Evolutionary conservation across 768 basidiomycete genomes (phyloP), one percentile per base, ranked within the genome.

Genomic region (Lanmaoa rubissima): DNA sequence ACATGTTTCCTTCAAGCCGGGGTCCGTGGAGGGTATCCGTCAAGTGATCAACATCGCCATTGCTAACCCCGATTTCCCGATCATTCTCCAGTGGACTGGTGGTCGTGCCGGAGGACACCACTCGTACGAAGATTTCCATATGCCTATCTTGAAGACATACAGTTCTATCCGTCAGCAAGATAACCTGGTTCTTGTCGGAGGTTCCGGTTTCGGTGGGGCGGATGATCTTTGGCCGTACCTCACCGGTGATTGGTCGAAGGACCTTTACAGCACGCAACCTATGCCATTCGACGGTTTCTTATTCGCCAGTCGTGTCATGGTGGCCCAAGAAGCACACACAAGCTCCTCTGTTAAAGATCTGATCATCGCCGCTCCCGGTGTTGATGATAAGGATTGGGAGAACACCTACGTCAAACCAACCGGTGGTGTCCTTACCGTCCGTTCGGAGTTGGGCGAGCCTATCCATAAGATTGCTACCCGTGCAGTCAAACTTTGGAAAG

Each of bases 271-370:
- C 55, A 79, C 87, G 47, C 93, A 98, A 73, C 88, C 90, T 13
- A 99, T 98, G 97, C 97, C 97, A 2, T 97, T 94, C 76, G 96
- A 98, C 62, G 97, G 96, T 48, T 94, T 96, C 79, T 80, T 99
- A 44, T 97, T 95, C 65, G 97, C 91, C 7, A 91, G 89, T 67
- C 90, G 97, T 53, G 94, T 98, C 70, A 98, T 99, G 96, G 94
- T 98, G 34, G 96, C 97, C 48, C 94, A 94, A 75, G 97, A 99
- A 74, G 94, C 96, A 4, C 96, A 98, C 73, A 98, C 97, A 0
- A 90, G 87, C 64, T 80, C 92, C 3, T 87, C 88, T 8, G 95
- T 99, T 73, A 99, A 98, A 80, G 92, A 98, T 73, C 81, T 99
- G 59, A 98, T 99, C 60, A 88, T 98, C 55, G 90, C 88, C 44